Evolutionary conservation across 352 stramenopile genomes (phyloP).

Genomic region (Phytopythium chamaehyphon): DNA sequence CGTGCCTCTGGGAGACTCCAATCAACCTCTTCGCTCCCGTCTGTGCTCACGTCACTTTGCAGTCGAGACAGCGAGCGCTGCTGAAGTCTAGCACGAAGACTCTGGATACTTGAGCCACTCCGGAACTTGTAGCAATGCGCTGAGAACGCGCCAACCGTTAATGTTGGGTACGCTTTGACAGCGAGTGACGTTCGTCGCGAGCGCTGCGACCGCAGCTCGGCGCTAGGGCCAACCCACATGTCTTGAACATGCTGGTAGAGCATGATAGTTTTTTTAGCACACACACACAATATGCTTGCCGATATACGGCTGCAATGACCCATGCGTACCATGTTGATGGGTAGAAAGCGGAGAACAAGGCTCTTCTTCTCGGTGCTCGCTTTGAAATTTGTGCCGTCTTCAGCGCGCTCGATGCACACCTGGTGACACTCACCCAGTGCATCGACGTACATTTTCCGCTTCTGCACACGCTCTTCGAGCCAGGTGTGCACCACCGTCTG

Average conservation of each 20-base stretch:
- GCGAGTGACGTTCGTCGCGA: conserved; percentile 51
- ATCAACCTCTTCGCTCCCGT: conserved; percentile 24
- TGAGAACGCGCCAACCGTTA: conserved; percentile 78
- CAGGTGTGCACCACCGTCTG: conserved; percentile 64
- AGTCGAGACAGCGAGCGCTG: conserved; percentile 53
- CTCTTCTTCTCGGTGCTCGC: conserved; percentile 83
- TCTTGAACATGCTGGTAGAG: conserved; percentile 64
- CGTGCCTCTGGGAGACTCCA: conserved; percentile 53
- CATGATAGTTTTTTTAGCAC: too few species aligned
- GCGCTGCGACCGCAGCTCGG: conserved; percentile 61
- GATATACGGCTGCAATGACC: too few species aligned
- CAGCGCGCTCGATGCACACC: conserved; percentile 58
- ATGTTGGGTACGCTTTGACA: conserved; percentile 62
- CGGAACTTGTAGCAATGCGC: conserved; percentile 82
- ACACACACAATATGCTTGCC: too few species aligned
- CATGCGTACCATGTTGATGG: conserved; percentile 60
- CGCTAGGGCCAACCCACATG: conserved; percentile 74
- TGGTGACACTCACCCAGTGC: conserved; percentile 66
- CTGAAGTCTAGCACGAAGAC: conserved; percentile 47
- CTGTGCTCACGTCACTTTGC: conserved; percentile 40
- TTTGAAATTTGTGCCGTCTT: conserved; percentile 77
- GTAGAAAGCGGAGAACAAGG: conserved; percentile 61
- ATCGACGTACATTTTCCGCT: conserved; percentile 66
- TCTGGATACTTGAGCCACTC: conserved; percentile 67
- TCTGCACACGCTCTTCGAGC: conserved; percentile 67